Base-by-base conservation (phyloP, 2,329 filamentous ascomycete species). In the Paracoccidioides lutzii region DNA sequence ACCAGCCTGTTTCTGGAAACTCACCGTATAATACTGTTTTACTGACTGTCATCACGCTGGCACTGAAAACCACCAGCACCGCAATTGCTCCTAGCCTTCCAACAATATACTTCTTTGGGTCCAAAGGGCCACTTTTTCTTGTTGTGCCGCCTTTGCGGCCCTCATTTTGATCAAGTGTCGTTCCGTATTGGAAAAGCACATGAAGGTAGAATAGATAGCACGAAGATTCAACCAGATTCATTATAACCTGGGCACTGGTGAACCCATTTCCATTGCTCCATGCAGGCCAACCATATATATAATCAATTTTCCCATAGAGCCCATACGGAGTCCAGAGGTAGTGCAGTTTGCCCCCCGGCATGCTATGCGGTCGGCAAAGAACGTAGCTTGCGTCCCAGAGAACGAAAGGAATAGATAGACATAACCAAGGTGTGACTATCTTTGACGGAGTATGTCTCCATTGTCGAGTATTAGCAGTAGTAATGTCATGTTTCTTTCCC, bases 381-480 rank as follows among this genome's bases (percentile, higher is more conserved):
- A 95, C 82, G 73, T 95, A 95, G 57, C 76, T 75, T 35, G 80
- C 81, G 73, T 95, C 90, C 90, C 90, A 95, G 52, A 81, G 66
- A 51, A 95, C 88, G 58, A 94, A 78, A 1, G 87, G 88, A 14
- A 93, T 73, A 22, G 87, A 90, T 59, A 91, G 60, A 57, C 78
- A 71, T 32, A 95, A 77, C 89, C 89, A 95, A 60, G 82, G 61
- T 45, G 88, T 77, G 28, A 81, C 75, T 10, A 82, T 65, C 53
- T 77, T 77, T 10, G 79, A 79, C 3, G 81, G 80, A 0, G 78
- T 81, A 65, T 87, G 83, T 9, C 77, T 73, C 80, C 81, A 69
- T 66, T 65, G 65, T 37, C 60, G 57, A 32, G 60, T 59, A 46
- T 58, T 52, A 54, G 59, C 59, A 28, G 64, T 61, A 5, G 64